phyloP scores from a whole-genome alignment of 331 rosid genomes.

The Malus hybrid region DNA sequence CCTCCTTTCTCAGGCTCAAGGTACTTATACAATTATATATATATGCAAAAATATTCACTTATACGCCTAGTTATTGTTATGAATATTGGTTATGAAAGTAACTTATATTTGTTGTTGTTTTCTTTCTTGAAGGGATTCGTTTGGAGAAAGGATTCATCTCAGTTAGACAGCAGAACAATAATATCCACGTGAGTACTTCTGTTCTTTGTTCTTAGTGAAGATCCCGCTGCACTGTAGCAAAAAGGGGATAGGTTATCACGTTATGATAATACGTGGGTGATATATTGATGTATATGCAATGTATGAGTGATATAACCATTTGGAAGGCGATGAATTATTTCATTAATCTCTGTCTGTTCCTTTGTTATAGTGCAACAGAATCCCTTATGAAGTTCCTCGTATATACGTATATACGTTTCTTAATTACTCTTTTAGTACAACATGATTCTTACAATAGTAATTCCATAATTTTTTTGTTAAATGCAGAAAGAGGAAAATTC shows the following conservation, averaged over 20 bases:
- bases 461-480: background rate
- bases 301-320: no score
- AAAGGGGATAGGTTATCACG: no score
- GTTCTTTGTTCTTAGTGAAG: background rate
- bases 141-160: conserved; percentile 31
- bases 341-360: no score
- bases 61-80: background rate
- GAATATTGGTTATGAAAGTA: background rate
- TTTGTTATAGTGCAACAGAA: no score
- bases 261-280: no score
- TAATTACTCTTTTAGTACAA: background rate
- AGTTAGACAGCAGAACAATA: conserved; percentile 25
- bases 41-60: background rate
- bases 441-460: background rate
- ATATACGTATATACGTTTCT: background rate
- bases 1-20: conserved; percentile 37
- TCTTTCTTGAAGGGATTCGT: conserved; percentile 43
- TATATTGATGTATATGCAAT: no score
- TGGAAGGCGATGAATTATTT: no score
- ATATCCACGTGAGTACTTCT: conserved; percentile 28
- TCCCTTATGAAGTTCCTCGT: background rate
- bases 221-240: no score
- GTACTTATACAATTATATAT: conserved; percentile 8
- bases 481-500: conserved; percentile 26
- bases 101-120: background rate